Evolutionary conservation across 148 eudicot species (phyloP), one percentile per base, ranked within the genome.

Genomic region (Rhododendron molle): DNA sequence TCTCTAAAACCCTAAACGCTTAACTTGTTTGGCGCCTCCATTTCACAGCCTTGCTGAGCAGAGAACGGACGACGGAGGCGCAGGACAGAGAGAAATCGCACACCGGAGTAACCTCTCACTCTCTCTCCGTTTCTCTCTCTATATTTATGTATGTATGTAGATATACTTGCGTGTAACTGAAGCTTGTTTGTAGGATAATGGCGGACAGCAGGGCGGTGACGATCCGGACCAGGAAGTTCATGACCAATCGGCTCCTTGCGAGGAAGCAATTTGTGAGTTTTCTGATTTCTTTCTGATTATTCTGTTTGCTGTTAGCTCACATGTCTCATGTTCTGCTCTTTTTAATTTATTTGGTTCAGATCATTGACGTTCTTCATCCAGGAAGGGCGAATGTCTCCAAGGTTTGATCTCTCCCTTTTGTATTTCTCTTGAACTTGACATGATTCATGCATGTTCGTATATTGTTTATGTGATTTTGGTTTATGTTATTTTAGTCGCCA

Each of bases 341-440:
- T 14, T 34, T 40, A 5, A 26, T 69, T 30, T 40, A 3, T 69
- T 72, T 21, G 16, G 23, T 60, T 47, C 88, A 94, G 98, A 83
- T 95, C 86, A 92, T 95, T 84, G 98, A 95, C 86, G 98, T 95
- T 83, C 93, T 95, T 76, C 98, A 95, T 86, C 98, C 98, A 15
- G 98, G 98, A 34, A 91, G 95, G 62, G 87, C 98, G 13, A 95
- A 95, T 83, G 96, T 95, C 21, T 94, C 96, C 72, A 95, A 95
- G 98, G 98, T 95, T 78, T 82, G 8, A 56, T 44, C 30, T 49
- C 71, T 30, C 52, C 73, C 38, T 0, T 16, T 10, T 20, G 23
- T 32, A 23, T 30, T 10, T 80, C 82, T 28, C 43, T 52, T 6
- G 56, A 30, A 28, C 65, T 5, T 32, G 40, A 30, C 47, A 2